Percentiles rank a stretch among this genome's conserved stretches.
Conservation (phyloP, 768 basidiomycete genomes). For the Fistulinella prunicolor region DNA sequence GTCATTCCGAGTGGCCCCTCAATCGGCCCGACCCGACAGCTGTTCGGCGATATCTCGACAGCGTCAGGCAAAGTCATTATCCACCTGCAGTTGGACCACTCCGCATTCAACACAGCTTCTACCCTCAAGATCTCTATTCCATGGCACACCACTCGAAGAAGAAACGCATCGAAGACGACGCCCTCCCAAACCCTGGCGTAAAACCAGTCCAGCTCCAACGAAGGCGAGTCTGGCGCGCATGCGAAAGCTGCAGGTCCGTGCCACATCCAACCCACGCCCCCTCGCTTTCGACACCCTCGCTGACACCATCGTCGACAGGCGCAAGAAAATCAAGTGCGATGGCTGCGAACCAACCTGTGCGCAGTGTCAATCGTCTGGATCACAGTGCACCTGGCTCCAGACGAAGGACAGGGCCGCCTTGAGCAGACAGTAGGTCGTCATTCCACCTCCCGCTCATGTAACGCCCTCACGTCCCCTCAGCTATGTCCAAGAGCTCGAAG, state of each 20-base stretch:
- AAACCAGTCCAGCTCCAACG: slow-evolving; percentile 80
- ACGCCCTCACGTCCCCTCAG: slow-evolving; percentile 38
- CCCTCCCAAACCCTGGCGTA: slow-evolving; percentile 46
- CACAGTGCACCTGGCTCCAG: slow-evolving; percentile 85
- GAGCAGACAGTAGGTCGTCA: slow-evolving; percentile 73
- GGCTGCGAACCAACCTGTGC: slow-evolving; percentile 84
- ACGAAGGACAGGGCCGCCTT: slow-evolving; percentile 88
- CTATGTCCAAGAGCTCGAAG: slow-evolving; percentile 91
- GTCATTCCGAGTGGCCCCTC: slow-evolving; percentile 26
- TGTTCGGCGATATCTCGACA: slow-evolving; percentile 34
- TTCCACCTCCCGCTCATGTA: slow-evolving; percentile 2
- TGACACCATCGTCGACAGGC: slow-evolving; percentile 41
- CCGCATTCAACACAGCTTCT: slow-evolving; percentile 21
- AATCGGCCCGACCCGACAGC: slow-evolving; percentile 36
- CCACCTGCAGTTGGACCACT: slow-evolving; percentile 15
- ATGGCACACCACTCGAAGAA: slow-evolving; percentile 68
- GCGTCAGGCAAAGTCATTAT: slow-evolving; percentile 19
- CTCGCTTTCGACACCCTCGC: background rate
- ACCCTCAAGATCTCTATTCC: slow-evolving; percentile 44
- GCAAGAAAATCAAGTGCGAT: slow-evolving; percentile 94
- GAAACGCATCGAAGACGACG: slow-evolving; percentile 66
- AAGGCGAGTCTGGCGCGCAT: slow-evolving; percentile 82
- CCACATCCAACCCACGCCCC: slow-evolving; percentile 9
- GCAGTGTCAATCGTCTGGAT: slow-evolving; percentile 71
- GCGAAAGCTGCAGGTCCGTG: slow-evolving; percentile 81